Percentiles rank a stretch among this genome's conserved stretches.
phyloP scores from a whole-genome alignment of 192 early-diverging fungal species.

The Podila minutissima region DNA sequence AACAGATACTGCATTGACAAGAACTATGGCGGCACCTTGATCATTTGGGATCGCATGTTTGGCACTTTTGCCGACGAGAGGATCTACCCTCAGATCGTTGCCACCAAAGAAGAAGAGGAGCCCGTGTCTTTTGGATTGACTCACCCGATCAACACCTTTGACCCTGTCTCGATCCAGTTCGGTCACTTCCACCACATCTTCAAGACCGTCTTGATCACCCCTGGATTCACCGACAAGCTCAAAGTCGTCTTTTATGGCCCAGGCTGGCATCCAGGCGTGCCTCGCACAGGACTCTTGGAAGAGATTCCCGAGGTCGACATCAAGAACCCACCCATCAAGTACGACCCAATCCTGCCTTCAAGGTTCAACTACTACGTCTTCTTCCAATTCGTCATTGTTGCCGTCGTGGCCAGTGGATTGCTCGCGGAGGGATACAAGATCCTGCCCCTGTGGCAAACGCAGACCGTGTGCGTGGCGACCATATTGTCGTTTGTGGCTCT shows the following conservation, averaged over 20 bases:
- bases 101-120: constrained; percentile 51
- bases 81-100: constrained; percentile 44
- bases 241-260: constrained; percentile 65
- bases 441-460: constrained; percentile 39
- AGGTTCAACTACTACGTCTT: constrained; percentile 55
- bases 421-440: constrained; percentile 45
- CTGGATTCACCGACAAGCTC: constrained; percentile 54
- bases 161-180: constrained; percentile 63
- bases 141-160: constrained; percentile 69
- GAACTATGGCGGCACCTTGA: constrained; percentile 69
- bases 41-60: constrained; percentile 72
- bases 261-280: constrained; percentile 61
- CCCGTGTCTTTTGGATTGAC: constrained; percentile 65
- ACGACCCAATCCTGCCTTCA: constrained; percentile 54
- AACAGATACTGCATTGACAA: constrained; percentile 74
- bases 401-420: constrained; percentile 31
- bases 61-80: constrained; percentile 65
- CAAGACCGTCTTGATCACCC: constrained; percentile 52
- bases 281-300: constrained; percentile 53
- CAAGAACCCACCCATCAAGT: constrained; percentile 55
- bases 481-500: constrained; percentile 24
- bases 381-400: constrained; percentile 49
- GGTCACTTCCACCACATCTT: constrained; percentile 61
- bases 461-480: constrained; percentile 20
- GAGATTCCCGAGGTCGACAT: constrained; percentile 56